These are phyloP conservation scores for Tephrocybe rancida DNA, from an alignment of 768 basidiomycete species.

Conservation along the genomic window DNA sequence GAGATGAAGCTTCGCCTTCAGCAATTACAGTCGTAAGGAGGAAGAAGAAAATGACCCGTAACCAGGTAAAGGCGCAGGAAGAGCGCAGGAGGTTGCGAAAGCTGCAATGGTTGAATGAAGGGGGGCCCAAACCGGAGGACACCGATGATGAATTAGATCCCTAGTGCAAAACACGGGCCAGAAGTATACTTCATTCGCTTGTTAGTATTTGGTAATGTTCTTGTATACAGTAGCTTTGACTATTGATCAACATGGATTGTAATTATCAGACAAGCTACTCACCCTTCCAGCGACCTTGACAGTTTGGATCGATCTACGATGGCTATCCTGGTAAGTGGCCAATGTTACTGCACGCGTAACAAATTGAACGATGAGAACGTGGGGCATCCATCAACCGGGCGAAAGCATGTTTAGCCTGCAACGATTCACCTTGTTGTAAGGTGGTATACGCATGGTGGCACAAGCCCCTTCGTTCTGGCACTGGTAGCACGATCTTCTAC, in stretches of 20 bases:
- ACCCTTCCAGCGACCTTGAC: too few relatives aligned
- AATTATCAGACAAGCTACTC: too few relatives aligned
- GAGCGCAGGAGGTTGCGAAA: conserved; percentile 82
- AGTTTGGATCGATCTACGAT: too few relatives aligned
- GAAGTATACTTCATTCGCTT: background rate
- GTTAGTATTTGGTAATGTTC: background rate
- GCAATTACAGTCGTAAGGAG: conserved; percentile 52
- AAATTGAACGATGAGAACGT: too few relatives aligned
- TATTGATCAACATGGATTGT: background rate
- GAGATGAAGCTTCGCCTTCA: conserved; percentile 57
- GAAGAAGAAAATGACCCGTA: conserved; percentile 92
- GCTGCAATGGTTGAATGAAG: conserved; percentile 79
- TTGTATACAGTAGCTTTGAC: background rate
- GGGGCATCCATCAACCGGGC: too few relatives aligned
- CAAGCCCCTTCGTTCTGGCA: too few relatives aligned
- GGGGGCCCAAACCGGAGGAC: conserved; percentile 83
- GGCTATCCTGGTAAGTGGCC: too few relatives aligned
- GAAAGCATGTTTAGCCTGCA: too few relatives aligned
- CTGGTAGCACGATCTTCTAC: too few relatives aligned
- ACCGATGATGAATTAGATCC: conserved; percentile 61
- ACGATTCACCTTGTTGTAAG: too few relatives aligned
- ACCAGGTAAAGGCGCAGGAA: conserved; percentile 87
- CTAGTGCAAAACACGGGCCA: background rate
- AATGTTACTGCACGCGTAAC: too few relatives aligned
- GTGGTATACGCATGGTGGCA: too few relatives aligned